Evolutionary conservation across 164 flowering plant species (phyloP).

Genomic region (Annona cherimola): DNA sequence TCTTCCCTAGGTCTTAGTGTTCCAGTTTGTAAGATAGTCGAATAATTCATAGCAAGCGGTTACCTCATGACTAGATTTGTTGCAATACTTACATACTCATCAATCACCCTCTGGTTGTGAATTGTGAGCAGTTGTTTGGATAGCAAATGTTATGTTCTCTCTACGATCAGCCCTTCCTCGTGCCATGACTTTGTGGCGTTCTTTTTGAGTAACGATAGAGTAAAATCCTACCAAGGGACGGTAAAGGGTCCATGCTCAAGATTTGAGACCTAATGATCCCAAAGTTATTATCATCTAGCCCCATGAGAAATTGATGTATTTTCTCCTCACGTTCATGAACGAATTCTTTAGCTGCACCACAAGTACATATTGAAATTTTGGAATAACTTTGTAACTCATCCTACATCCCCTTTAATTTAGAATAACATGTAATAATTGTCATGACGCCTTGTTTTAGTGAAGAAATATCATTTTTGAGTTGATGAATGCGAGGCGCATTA

Average conservation of each 20-base stretch:
- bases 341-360: neutral
- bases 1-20: too few relatives aligned
- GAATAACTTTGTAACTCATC: neutral
- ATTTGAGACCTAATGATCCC: neutral
- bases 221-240: neutral
- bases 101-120: neutral
- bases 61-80: neutral
- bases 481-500: neutral
- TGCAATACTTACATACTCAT: neutral
- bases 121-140: neutral
- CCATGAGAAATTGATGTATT: neutral
- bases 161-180: neutral
- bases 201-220: neutral
- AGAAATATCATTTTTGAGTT: neutral
- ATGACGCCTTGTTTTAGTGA: neutral
- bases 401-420: neutral
- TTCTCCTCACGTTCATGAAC: neutral
- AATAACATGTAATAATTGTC: neutral
- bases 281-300: neutral
- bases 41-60: neutral
- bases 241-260: neutral
- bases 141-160: neutral
- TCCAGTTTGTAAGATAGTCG: too few relatives aligned
- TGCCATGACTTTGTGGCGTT: neutral
- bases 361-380: neutral